These are phyloP conservation scores for Pythium myriotylum DNA, from an alignment of 352 stramenopile species.

Conservation along the genomic window DNA sequence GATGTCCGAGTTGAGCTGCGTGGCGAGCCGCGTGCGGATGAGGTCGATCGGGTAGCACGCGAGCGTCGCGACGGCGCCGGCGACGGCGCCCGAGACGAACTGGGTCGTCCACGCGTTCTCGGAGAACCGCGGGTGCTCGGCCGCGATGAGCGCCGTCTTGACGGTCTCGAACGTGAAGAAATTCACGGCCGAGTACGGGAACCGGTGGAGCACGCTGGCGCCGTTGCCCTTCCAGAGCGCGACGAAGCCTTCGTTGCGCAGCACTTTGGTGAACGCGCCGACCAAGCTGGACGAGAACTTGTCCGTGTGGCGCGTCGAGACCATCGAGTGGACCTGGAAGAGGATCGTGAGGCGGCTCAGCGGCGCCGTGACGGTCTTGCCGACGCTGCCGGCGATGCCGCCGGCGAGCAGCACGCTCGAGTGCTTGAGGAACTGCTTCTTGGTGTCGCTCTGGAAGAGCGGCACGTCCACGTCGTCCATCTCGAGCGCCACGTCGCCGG, in stretches of 20 bases:
- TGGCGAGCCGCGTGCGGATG: slow-evolving; percentile 94
- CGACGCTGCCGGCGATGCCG: slow-evolving; percentile 93
- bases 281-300: slow-evolving; percentile 74
- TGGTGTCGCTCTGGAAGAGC: slow-evolving; percentile 66
- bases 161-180: slow-evolving; percentile 96
- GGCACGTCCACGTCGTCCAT: slow-evolving; percentile 80
- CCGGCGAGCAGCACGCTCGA: slow-evolving; percentile 85
- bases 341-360: slow-evolving; percentile 95
- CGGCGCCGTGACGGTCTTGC: slow-evolving; percentile 95
- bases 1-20: slow-evolving; percentile 90
- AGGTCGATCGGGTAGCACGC: slow-evolving; percentile 97
- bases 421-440: slow-evolving; percentile 77
- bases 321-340: slow-evolving; percentile 96
- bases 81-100: slow-evolving; percentile 73
- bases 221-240: slow-evolving; percentile 97
- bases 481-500: slow-evolving; percentile 73
- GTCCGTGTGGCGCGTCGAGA: slow-evolving; percentile 87
- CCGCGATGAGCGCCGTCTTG: slow-evolving; percentile 73
- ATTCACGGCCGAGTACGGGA: slow-evolving; percentile 97
- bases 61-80: slow-evolving; percentile 75
- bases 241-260: slow-evolving; percentile 91
- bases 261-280: slow-evolving; percentile 89
- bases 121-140: slow-evolving; percentile 69
- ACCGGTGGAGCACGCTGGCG: slow-evolving; percentile 94
- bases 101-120: slow-evolving; percentile 74